These are phyloP conservation scores for Aspergillus texensis DNA, from an alignment of 2,329 filamentous ascomycete species.

Conservation along the genomic window DNA sequence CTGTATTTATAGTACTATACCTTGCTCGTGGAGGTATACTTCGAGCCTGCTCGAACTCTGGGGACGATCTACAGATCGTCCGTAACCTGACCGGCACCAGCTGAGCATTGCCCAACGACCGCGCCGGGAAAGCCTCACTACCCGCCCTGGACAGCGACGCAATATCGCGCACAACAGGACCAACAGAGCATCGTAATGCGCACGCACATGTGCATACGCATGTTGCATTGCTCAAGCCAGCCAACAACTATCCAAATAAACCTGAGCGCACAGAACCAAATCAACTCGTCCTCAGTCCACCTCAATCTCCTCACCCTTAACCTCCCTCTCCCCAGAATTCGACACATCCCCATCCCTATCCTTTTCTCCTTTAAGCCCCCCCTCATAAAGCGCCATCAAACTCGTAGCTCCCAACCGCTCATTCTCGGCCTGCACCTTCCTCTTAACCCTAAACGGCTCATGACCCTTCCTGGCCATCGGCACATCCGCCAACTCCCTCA, in stretches of 20 bases:
- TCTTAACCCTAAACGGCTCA: constrained; percentile 23
- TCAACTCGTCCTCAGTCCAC: background rate
- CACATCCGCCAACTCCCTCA: constrained; percentile 36
- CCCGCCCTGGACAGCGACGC: background rate
- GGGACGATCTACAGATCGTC: background rate
- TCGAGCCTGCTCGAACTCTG: background rate
- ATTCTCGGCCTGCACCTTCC: constrained; percentile 22
- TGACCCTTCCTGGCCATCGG: constrained; percentile 29
- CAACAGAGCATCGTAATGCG: background rate
- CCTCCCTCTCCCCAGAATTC: background rate
- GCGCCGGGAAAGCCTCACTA: background rate
- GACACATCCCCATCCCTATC: background rate
- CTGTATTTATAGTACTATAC: background rate
- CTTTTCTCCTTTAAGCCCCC: background rate
- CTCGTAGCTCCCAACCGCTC: constrained; percentile 29
- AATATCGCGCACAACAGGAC: too few species aligned
- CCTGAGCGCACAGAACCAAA: background rate
- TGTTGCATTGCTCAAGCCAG: background rate
- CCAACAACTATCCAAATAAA: background rate
- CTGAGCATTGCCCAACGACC: background rate
- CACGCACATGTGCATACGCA: background rate
- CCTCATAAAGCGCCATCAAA: constrained; percentile 22
- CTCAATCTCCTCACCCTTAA: background rate
- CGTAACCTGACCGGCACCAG: background rate
- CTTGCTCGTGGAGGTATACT: background rate